These are phyloP conservation scores for Peronospora belbahrii DNA, from an alignment of 352 stramenopile genomes.

Conservation along the genomic window DNA sequence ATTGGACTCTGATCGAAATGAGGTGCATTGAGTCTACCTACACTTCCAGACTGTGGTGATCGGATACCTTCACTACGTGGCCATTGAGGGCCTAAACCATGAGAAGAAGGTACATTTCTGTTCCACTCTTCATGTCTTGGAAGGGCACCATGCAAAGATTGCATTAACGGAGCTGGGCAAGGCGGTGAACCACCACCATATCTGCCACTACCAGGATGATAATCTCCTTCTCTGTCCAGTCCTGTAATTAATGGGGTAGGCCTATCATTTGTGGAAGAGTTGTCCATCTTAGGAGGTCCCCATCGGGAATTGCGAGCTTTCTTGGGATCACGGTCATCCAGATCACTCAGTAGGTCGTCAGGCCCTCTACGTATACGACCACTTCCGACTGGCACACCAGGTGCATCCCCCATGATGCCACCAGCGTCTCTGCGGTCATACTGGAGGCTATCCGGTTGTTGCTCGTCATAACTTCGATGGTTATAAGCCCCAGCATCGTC, in stretches of 20 bases:
- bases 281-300: constrained; percentile 44
- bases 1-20: constrained; percentile 15
- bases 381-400: constrained; percentile 16
- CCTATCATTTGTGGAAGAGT: constrained; percentile 24
- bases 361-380: constrained; percentile 19
- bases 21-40: constrained; percentile 19
- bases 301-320: constrained; percentile 62
- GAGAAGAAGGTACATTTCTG: constrained; percentile 15
- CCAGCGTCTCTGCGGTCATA: constrained; percentile 17
- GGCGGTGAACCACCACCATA: constrained; percentile 18
- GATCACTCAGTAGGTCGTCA: constrained; percentile 22
- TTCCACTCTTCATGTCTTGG: constrained; percentile 29
- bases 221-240: constrained; percentile 19
- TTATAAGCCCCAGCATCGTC: constrained; percentile 10
- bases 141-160: constrained; percentile 11
- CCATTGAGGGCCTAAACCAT: constrained; percentile 19
- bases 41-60: constrained; percentile 22
- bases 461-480: constrained; percentile 18
- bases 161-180: constrained; percentile 18
- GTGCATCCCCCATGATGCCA: constrained; percentile 24
- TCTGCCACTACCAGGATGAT: constrained; percentile 17
- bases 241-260: constrained; percentile 45
- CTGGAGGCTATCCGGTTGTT: constrained; percentile 9
- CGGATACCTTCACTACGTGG: constrained; percentile 16
- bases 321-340: constrained; percentile 46